These are phyloP conservation scores for Carex arenaria DNA, from an alignment of 202 grass and related monocot genomes.

Conservation along the genomic window DNA sequence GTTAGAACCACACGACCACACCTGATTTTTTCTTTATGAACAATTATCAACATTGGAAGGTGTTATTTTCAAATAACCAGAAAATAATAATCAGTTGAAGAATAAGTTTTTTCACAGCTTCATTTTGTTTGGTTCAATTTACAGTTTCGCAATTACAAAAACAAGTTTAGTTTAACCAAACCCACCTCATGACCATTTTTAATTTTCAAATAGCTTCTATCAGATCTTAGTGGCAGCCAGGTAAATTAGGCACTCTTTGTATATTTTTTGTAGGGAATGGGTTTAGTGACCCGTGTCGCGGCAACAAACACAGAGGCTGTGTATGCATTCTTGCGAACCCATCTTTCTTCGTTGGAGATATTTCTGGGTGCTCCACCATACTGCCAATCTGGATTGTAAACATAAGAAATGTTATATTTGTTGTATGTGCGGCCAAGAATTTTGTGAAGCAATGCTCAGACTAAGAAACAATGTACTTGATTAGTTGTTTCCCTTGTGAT, in stretches of 20 bases:
- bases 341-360: conserved; percentile 51
- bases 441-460: background rate
- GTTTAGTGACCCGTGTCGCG: conserved; percentile 53
- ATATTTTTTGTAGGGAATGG: conserved; percentile 43
- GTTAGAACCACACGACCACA: background rate
- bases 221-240: background rate
- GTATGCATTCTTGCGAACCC: conserved; percentile 56
- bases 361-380: conserved; percentile 64
- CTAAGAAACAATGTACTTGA: background rate
- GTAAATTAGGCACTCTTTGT: background rate
- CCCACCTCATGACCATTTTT: background rate
- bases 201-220: background rate
- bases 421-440: background rate
- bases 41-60: background rate
- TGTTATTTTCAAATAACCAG: conserved; percentile 1
- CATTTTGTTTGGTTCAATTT: background rate
- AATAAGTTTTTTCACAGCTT: background rate
- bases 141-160: background rate
- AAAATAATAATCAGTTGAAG: background rate
- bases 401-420: background rate
- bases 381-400: conserved; percentile 32
- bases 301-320: conserved; percentile 56
- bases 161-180: background rate
- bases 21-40: background rate
- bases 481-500: background rate